Evolutionary conservation across 441 rosid genomes (phyloP).

Genomic region (Corymbia calophylla): DNA sequence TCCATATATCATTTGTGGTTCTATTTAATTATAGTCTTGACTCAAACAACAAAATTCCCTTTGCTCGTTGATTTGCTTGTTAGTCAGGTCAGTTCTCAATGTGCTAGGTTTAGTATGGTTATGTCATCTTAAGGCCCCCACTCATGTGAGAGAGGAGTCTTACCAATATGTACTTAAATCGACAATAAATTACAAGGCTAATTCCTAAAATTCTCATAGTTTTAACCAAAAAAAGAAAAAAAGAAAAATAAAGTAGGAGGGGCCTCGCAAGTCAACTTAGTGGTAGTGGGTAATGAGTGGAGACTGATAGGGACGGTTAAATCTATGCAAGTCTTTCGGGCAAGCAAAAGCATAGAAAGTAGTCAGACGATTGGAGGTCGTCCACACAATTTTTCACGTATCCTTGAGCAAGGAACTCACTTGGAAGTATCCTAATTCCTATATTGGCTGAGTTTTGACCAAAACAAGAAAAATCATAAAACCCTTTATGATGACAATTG

Average conservation of each 20-base stretch:
- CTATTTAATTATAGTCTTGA: not conserved
- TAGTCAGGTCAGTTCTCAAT: not conserved
- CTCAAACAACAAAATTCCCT: not conserved
- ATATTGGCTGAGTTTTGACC: not conserved
- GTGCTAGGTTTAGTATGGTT: not conserved
- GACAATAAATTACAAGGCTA: not conserved
- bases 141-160: not conserved
- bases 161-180: not conserved
- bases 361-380: not conserved
- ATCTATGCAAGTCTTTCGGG: not conserved
- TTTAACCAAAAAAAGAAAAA: not conserved
- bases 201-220: not conserved
- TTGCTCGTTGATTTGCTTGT: not conserved
- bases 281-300: not conserved
- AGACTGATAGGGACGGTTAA: not conserved
- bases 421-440: not conserved
- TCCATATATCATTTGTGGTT: not conserved
- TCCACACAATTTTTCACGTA: not conserved
- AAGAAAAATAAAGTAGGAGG: not conserved
- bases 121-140: not conserved
- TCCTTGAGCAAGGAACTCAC: not conserved
- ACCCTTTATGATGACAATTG: too few relatives aligned
- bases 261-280: not conserved
- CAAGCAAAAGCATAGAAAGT: not conserved
- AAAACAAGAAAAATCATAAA: not conserved